phyloP scores from a whole-genome alignment of 2,329 filamentous ascomycete species.

The Sporothrix brasiliensis region DNA sequence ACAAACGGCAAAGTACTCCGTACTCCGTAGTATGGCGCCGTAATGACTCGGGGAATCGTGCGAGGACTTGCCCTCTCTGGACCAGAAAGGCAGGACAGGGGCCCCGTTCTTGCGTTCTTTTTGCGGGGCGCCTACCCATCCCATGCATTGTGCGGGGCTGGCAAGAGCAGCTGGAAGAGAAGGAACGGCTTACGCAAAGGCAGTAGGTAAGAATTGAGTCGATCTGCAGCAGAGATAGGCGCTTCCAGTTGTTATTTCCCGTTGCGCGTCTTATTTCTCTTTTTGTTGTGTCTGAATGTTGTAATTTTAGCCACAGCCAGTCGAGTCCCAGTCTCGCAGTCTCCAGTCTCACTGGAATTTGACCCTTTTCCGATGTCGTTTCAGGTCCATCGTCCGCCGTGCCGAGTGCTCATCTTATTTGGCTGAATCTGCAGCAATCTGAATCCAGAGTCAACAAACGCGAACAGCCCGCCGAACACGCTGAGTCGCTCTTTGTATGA shows the following conservation, averaged over 20 bases:
- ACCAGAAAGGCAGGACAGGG: constrained; percentile 1
- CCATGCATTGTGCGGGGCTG: constrained; percentile 23
- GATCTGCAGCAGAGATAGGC: constrained; percentile 21
- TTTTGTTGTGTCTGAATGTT: neutral
- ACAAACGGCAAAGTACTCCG: too few species aligned
- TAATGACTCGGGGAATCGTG: constrained; percentile 5
- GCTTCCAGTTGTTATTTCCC: constrained; percentile 5
- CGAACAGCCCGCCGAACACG: too few species aligned
- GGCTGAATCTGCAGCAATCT: constrained; percentile 12
- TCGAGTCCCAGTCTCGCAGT: neutral
- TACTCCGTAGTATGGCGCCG: neutral
- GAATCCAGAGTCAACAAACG: neutral
- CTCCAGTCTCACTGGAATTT: neutral
- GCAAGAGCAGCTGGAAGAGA: constrained; percentile 8
- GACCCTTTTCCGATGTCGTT: constrained; percentile 1
- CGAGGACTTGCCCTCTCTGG: constrained; percentile 24
- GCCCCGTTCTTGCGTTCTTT: neutral
- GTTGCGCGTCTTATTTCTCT: constrained; percentile 8
- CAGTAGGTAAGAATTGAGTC: constrained; percentile 23
- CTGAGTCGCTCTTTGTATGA: neutral
- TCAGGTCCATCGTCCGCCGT: neutral
- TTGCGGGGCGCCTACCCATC: constrained; percentile 22
- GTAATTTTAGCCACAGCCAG: constrained; percentile 17
- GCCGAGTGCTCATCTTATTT: constrained; percentile 16
- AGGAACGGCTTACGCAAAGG: constrained; percentile 24